Percentiles rank a stretch among this genome's conserved stretches.
Conservation (phyloP, 164 flowering plant genomes). For the Houttuynia cordata region DNA sequence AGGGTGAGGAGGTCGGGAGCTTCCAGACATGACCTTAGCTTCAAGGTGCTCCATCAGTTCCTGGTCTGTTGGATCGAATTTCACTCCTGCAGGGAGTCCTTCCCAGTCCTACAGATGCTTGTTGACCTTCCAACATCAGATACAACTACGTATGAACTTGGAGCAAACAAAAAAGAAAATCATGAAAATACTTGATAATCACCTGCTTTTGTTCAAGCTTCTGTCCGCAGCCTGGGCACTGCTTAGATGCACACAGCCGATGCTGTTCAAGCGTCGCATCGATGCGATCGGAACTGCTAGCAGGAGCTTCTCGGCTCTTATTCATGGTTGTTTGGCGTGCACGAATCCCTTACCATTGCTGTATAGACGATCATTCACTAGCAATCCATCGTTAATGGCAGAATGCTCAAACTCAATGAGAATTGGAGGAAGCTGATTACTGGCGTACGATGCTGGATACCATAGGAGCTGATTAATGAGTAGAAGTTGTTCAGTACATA, state of each 20-base stretch:
- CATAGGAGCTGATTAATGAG: too few species aligned
- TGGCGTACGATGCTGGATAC: too few species aligned
- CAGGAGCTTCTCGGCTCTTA: slow-evolving; percentile 34
- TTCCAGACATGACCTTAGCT: slow-evolving; percentile 49
- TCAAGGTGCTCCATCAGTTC: slow-evolving; percentile 80
- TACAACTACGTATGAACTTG: not conserved
- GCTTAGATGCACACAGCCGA: slow-evolving; percentile 79
- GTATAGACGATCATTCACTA: not conserved
- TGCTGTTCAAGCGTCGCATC: slow-evolving; percentile 94
- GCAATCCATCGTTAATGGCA: not conserved
- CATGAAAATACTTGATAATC: slow-evolving; percentile 9
- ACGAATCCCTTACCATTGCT: not conserved
- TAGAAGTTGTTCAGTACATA: too few species aligned
- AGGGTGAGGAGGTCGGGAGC: slow-evolving; percentile 51
- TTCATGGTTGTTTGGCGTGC: slow-evolving; percentile 19
- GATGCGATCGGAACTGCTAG: slow-evolving; percentile 72
- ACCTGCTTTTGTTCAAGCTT: slow-evolving; percentile 83
- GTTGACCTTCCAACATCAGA: not conserved
- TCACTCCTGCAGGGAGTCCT: slow-evolving; percentile 97
- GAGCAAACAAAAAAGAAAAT: not conserved
- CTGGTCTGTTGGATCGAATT: slow-evolving; percentile 85
- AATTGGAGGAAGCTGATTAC: not conserved
- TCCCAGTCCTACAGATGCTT: slow-evolving; percentile 18
- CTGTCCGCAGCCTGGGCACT: slow-evolving; percentile 95
- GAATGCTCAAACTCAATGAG: not conserved